phyloP scores from a whole-genome alignment of 768 basidiomycete species.

The Neoboletus brunneissimus region DNA sequence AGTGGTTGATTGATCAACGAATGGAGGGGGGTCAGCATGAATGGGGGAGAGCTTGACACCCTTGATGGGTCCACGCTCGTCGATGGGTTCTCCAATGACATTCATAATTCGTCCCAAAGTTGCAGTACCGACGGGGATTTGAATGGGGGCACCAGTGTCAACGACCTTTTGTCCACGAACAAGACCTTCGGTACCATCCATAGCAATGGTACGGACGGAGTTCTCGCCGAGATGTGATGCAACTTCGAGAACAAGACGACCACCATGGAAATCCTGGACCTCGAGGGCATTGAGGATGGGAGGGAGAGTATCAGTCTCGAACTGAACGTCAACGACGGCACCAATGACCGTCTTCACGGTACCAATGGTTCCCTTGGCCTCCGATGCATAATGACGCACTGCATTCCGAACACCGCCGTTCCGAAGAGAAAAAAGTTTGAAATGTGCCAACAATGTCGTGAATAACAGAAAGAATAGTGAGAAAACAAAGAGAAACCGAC shows the following conservation, averaged over 20 bases:
- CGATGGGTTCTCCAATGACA: constrained; percentile 99
- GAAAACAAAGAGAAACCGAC: constrained; percentile 38
- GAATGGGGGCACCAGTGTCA: constrained; percentile 95
- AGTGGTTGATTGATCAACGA: constrained; percentile 98
- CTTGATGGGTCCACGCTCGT: constrained; percentile 98
- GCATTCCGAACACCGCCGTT: constrained; percentile 7
- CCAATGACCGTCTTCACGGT: constrained; percentile 98
- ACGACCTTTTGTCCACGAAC: constrained; percentile 97
- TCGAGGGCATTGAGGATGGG: constrained; percentile 99
- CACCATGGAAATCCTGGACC: constrained; percentile 90
- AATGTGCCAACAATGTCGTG: neutral
- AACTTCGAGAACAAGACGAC: constrained; percentile 98
- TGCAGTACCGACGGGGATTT: constrained; percentile 91
- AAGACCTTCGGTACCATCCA: constrained; percentile 99
- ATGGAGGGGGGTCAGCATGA: constrained; percentile 95
- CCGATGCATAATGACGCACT: constrained; percentile 91
- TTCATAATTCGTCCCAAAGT: constrained; percentile 99
- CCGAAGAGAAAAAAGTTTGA: neutral
- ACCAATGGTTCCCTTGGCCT: constrained; percentile 71
- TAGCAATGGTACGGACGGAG: constrained; percentile 98
- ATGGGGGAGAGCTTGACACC: constrained; percentile 91
- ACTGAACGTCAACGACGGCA: constrained; percentile 99
- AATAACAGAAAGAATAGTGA: neutral
- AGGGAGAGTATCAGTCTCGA: constrained; percentile 86
- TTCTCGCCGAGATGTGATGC: constrained; percentile 99